Conservation (phyloP, 805 yeast species). For the Ascoidea tarda region DNA sequence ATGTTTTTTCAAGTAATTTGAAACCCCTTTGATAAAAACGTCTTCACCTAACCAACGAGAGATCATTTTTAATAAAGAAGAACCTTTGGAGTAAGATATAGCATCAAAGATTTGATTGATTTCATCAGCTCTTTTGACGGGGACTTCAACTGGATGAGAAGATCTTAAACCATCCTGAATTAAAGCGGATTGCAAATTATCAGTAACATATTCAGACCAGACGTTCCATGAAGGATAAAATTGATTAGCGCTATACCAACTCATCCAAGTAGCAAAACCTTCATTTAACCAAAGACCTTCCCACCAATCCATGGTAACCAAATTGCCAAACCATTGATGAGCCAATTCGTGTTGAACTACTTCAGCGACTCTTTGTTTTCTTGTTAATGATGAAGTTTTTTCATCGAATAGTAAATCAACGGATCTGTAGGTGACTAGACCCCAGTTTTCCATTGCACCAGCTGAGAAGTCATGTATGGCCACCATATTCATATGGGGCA, state of each 20-base stretch:
- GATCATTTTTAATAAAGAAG: constrained; percentile 67
- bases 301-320: constrained; percentile 91
- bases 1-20: constrained; percentile 61
- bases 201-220: constrained; percentile 73
- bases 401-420: constrained; percentile 65
- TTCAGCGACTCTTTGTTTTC: constrained; percentile 67
- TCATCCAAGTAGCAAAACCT: constrained; percentile 73
- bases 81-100: constrained; percentile 72
- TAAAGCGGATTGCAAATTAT: constrained; percentile 62
- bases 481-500: constrained; percentile 72
- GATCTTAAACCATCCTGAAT: constrained; percentile 66
- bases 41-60: constrained; percentile 72
- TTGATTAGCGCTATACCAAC: constrained; percentile 70
- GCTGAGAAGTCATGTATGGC: constrained; percentile 77
- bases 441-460: constrained; percentile 88
- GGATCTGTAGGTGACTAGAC: constrained; percentile 66
- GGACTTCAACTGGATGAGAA: constrained; percentile 79
- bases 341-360: constrained; percentile 84
- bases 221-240: constrained; percentile 79
- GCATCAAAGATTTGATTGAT: constrained; percentile 79
- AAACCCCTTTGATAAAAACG: constrained; percentile 63
- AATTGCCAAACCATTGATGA: constrained; percentile 86
- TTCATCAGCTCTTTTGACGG: constrained; percentile 64
- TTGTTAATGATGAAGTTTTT: constrained; percentile 44
- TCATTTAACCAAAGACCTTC: constrained; percentile 82